A percentile compares a stretch with the other conserved stretches of the same genome.
These are phyloP conservation scores for Starmerella bombi DNA, from an alignment of 805 yeast species.

Conservation along the genomic window DNA sequence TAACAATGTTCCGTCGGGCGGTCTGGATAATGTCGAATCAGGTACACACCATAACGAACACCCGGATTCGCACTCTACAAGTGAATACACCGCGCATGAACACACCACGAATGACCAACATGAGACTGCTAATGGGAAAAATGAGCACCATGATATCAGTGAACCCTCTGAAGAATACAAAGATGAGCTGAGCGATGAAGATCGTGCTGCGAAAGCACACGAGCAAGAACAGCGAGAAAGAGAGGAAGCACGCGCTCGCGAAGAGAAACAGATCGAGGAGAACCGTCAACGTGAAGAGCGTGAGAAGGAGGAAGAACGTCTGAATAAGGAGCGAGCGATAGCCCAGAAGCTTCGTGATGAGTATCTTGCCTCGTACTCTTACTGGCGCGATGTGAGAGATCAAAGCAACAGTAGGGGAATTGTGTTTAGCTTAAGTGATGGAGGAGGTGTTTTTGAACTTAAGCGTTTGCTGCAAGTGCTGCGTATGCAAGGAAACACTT, in stretches of 20 bases:
- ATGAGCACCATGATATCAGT: no score
- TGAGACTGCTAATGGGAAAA: no score
- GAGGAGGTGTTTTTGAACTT: neutral
- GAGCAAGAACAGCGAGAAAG: no score
- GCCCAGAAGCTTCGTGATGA: no score
- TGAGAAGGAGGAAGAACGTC: no score
- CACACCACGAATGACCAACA: no score
- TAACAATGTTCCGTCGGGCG: neutral
- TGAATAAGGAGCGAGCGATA: no score
- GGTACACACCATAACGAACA: no score
- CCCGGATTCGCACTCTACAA: neutral
- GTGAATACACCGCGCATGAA: neutral
- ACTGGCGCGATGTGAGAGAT: neutral
- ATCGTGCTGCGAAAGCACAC: no score
- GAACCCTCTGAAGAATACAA: neutral
- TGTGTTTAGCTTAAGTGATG: neutral
- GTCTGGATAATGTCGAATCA: neutral
- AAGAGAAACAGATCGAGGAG: no score
- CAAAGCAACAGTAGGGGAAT: neutral
- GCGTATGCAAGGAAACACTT: neutral
- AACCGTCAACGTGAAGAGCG: neutral
- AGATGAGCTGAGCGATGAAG: no score
- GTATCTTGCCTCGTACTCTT: neutral
- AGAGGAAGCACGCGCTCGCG: no score
- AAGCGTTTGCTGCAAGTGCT: constrained; percentile 1